Evolutionary conservation across 805 yeast genomes (phyloP).

Genomic region (Candida ipomoeae): DNA sequence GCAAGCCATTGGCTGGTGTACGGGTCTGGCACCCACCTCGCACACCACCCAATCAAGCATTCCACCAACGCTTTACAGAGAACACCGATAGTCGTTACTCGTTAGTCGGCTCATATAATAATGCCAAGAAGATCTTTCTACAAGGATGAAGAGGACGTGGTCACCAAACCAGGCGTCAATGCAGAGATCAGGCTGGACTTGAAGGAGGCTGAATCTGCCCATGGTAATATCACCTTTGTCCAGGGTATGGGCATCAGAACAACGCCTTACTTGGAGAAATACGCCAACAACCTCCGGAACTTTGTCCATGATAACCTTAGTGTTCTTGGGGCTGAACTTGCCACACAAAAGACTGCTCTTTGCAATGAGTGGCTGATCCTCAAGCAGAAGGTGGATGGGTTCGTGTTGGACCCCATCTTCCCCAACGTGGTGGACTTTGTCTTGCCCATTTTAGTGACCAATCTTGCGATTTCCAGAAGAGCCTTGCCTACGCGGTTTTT

Average conservation of each 20-base stretch:
- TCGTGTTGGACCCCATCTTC: constrained; percentile 50
- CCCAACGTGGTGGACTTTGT: constrained; percentile 53
- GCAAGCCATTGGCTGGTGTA: background rate
- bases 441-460: constrained; percentile 53
- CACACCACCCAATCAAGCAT: background rate
- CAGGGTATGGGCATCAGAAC: constrained; percentile 55
- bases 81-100: background rate
- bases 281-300: constrained; percentile 37
- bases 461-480: constrained; percentile 48
- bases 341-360: constrained; percentile 45
- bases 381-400: constrained; percentile 25
- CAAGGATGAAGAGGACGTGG: constrained; percentile 46
- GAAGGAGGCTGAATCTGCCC: constrained; percentile 35
- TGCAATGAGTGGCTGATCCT: constrained; percentile 38
- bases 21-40: background rate
- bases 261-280: constrained; percentile 44
- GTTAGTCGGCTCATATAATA: background rate
- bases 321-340: constrained; percentile 39
- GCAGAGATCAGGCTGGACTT: constrained; percentile 34
- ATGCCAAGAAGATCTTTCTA: constrained; percentile 42
- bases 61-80: too few relatives aligned
- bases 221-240: constrained; percentile 38
- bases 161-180: constrained; percentile 48
- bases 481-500: constrained; percentile 47
- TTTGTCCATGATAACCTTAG: constrained; percentile 36